phyloP scores from a whole-genome alignment of 352 stramenopile species.

The Phytophthora citrophthora region DNA sequence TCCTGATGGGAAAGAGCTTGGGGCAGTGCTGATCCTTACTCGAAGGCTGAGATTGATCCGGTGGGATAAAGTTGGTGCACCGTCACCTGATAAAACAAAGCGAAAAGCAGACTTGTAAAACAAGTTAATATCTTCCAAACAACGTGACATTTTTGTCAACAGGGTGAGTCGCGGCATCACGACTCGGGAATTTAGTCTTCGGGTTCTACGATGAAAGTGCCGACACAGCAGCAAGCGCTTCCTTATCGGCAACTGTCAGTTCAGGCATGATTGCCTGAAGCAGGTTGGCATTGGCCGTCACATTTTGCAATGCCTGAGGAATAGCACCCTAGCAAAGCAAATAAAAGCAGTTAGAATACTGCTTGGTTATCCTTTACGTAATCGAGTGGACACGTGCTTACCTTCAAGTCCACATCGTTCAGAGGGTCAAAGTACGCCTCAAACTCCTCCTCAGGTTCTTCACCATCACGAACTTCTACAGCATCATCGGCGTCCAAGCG shows the following conservation, averaged over 20 bases:
- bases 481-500: conserved; percentile 49
- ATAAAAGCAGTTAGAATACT: conserved; percentile 8
- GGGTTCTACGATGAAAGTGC: conserved; percentile 45
- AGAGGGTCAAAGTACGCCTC: conserved; percentile 83
- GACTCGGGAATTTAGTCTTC: conserved; percentile 1
- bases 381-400: conserved; percentile 16
- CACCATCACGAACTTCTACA: conserved; percentile 46
- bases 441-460: conserved; percentile 77
- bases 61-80: conserved; percentile 60
- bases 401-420: conserved; percentile 83
- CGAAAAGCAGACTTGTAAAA: conserved; percentile 19
- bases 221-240: conserved; percentile 58
- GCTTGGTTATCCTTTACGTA: too few species aligned
- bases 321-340: conserved; percentile 50
- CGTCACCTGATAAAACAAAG: conserved; percentile 34
- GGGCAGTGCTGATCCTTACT: conserved; percentile 65
- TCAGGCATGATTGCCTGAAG: conserved; percentile 73
- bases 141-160: conserved; percentile 26
- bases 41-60: conserved; percentile 64
- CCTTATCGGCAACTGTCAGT: conserved; percentile 72
- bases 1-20: conserved; percentile 59
- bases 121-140: conserved; percentile 28
- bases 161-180: conserved; percentile 5
- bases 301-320: conserved; percentile 57
- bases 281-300: conserved; percentile 56